Conservation (phyloP, 2,329 filamentous ascomycete species). For the Botrytis aclada region DNA sequence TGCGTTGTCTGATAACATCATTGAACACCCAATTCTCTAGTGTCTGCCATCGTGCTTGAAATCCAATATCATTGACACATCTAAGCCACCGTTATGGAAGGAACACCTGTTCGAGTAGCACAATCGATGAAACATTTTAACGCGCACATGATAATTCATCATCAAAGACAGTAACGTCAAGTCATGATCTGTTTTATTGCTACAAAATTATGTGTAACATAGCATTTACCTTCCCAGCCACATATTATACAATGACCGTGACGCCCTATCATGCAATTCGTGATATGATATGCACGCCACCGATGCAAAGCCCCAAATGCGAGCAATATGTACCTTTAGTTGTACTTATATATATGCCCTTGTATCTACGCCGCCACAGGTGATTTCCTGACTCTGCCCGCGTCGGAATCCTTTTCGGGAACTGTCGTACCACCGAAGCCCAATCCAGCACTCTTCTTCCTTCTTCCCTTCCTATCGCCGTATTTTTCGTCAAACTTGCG, state of each 20-base stretch:
- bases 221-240: background rate
- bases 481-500: constrained; percentile 95
- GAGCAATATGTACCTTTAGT: constrained; percentile 15
- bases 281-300: background rate
- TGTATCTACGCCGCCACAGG: constrained; percentile 15
- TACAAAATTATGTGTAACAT: constrained; percentile 3
- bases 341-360: background rate
- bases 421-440: constrained; percentile 50
- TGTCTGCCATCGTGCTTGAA: background rate
- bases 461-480: constrained; percentile 71
- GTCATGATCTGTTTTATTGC: constrained; percentile 7
- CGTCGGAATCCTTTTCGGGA: constrained; percentile 35
- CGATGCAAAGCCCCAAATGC: constrained; percentile 2
- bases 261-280: constrained; percentile 2
- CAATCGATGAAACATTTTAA: background rate
- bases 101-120: background rate
- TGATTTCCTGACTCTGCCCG: constrained; percentile 36
- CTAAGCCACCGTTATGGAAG: background rate
- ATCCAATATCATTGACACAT: background rate
- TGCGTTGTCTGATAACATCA: background rate
- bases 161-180: background rate
- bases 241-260: constrained; percentile 6
- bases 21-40: background rate
- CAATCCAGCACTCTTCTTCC: constrained; percentile 54
- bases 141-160: no score